phyloP scores from a whole-genome alignment of 805 yeast species.

The Candida endomychidarum region DNA sequence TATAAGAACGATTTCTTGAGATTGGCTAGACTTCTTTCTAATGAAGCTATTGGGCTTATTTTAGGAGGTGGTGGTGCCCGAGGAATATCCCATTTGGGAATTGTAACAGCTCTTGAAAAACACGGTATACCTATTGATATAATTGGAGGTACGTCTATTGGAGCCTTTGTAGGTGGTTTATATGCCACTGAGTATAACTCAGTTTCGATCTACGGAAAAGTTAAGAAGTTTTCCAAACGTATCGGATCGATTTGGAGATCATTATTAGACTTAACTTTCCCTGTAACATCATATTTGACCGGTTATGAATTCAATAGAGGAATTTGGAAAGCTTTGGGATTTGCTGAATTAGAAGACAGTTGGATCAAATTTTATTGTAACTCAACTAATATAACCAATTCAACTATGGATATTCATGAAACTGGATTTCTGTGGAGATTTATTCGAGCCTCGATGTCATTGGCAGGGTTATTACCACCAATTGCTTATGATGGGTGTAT shows the following conservation, averaged over 20 bases:
- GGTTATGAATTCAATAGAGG: conserved; percentile 98
- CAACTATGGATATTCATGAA: conserved; percentile 91
- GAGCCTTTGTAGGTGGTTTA: conserved; percentile 92
- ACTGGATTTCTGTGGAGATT: conserved; percentile 95
- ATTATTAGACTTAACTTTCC: conserved; percentile 82
- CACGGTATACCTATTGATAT: conserved; percentile 91
- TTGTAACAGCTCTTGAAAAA: conserved; percentile 86
- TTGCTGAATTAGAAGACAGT: conserved; percentile 89
- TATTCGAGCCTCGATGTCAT: conserved; percentile 92
- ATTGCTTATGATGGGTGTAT: conserved; percentile 86
- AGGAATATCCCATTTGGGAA: conserved; percentile 90
- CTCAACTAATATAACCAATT: conserved; percentile 92
- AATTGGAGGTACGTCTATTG: conserved; percentile 95
- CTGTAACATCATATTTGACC: conserved; percentile 91
- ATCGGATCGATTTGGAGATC: conserved; percentile 85
- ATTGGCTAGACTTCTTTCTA: conserved; percentile 84
- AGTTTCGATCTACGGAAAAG: conserved; percentile 87
- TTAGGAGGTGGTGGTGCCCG: conserved; percentile 98
- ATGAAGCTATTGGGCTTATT: conserved; percentile 91
- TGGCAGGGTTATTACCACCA: conserved; percentile 91
- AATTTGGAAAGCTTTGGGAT: conserved; percentile 95
- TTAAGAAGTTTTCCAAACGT: conserved; percentile 82
- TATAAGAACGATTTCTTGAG: conserved; percentile 89
- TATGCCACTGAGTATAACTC: conserved; percentile 91
- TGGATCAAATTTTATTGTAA: conserved; percentile 90